Base-by-base conservation (phyloP, 2,329 filamentous ascomycete species). In the Bipolaris sorokiniana region DNA sequence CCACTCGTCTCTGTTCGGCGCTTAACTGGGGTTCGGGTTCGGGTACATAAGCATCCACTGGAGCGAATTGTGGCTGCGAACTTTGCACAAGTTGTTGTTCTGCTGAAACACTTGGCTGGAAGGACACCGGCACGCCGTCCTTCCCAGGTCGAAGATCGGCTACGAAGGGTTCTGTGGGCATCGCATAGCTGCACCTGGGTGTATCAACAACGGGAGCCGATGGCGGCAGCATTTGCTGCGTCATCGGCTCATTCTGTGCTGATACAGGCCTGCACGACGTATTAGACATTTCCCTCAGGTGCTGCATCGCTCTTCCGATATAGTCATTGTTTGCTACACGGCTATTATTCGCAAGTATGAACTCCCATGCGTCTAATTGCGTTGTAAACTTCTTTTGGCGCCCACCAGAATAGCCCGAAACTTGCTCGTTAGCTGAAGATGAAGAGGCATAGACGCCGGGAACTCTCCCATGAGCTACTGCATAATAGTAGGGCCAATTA, bases 331-430 rank as follows among this genome's bases (percentile, higher is more conserved):
- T 54, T n/a, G 63, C 59, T 31, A 31, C 3, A 11, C 7, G 2
- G 10, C 3, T 13, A 5, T 31, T 31, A 20, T 64, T 48, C 9
- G 28, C 28, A 11, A 31, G 10, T 31, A 97, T 89, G 72, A 90
- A 97, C n/a, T 85, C 85, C 69, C 93, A 86, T 0, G 94, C 94
- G 74, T 95, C 91, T 50, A 81, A 81, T 22, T 70, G 63, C 7
- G 77, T 81, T 36, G 75, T 67, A 56, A 83, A 83, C 1, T 72
- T 75, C 64, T 77, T 79, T 51, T 81, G 85, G 58, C 10, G 7
- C 13, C 13, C 11, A 4, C 86, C 87, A 65, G 88, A 88, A 72
- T 88, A 88, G 1, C 89, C 90, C 26, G 81, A 85, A 58, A 95
- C 90, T 63, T 93, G 89, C 62, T 86, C 80, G 57, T 88, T 82